phyloP scores from a whole-genome alignment of 352 stramenopile genomes.

The Thraustochytrium sp. region DNA sequence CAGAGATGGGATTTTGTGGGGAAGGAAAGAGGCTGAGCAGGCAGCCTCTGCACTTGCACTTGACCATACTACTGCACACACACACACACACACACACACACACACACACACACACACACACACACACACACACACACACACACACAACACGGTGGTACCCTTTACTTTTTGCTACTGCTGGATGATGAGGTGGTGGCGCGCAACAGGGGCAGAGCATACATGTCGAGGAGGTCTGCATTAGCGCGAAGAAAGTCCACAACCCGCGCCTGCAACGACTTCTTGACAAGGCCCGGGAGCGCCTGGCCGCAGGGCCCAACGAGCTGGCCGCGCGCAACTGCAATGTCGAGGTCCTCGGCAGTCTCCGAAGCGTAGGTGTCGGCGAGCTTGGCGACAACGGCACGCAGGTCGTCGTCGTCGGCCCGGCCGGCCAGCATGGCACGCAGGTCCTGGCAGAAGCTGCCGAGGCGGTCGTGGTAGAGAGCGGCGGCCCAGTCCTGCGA shows the following conservation, averaged over 20 bases:
- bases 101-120: no score
- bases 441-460: conserved; percentile 60
- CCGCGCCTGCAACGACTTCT: conserved; percentile 68
- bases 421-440: conserved; percentile 59
- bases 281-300: conserved; percentile 61
- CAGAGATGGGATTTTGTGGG: no score
- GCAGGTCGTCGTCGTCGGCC: conserved; percentile 62
- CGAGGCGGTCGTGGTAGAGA: conserved; percentile 67
- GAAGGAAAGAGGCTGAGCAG: no score
- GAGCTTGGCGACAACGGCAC: conserved; percentile 62
- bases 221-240: conserved; percentile 68
- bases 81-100: no score
- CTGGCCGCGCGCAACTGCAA: conserved; percentile 59
- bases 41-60: no score
- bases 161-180: background rate
- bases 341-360: conserved; percentile 61
- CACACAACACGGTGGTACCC: no score
- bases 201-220: conserved; percentile 60
- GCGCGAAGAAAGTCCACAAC: conserved; percentile 65
- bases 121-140: no score
- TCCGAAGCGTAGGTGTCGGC: conserved; percentile 56
- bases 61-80: no score
- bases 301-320: conserved; percentile 63
- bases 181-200: no score
- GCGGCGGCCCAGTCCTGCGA: conserved; percentile 65